These are phyloP conservation scores for Coniferiporia sulphurascens DNA, from an alignment of 1,284 basidiomycete genomes.

Conservation along the genomic window DNA sequence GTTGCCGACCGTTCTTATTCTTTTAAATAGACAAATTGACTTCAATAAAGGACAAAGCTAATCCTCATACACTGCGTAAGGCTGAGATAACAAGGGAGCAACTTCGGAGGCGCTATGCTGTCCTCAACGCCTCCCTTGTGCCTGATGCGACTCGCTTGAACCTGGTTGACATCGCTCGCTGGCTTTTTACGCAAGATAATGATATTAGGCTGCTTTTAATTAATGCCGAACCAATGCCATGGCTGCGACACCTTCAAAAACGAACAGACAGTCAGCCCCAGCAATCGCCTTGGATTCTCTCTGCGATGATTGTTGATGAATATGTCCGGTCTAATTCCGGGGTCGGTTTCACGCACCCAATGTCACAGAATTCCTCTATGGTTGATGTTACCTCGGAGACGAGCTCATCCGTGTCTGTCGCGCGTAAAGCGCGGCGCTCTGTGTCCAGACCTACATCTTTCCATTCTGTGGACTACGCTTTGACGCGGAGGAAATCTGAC, in stretches of 20 bases:
- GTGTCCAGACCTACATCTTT: constrained; percentile 10
- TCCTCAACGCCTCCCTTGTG: constrained; percentile 40
- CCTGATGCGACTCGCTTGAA: constrained; percentile 35
- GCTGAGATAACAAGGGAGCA: constrained; percentile 65
- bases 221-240: constrained; percentile 60
- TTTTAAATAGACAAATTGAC: constrained; percentile 49
- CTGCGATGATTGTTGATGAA: constrained; percentile 64
- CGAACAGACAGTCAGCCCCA: constrained; percentile 23
- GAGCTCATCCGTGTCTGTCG: constrained; percentile 1
- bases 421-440: background rate
- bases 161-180: constrained; percentile 46
- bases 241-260: constrained; percentile 61
- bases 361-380: constrained; percentile 34
- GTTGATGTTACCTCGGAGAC: constrained; percentile 19
- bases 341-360: constrained; percentile 40
- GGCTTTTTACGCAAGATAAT: constrained; percentile 49
- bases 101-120: constrained; percentile 53
- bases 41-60: constrained; percentile 45
- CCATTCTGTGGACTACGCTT: constrained; percentile 38
- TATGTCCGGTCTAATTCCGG: constrained; percentile 40
- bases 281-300: constrained; percentile 48
- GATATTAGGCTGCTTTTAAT: constrained; percentile 46
- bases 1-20: constrained; percentile 16
- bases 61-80: constrained; percentile 52
- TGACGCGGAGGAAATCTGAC: constrained; percentile 40